phyloP scores from a whole-genome alignment of 345 rosid species.

The Citrus cavaleriei region DNA sequence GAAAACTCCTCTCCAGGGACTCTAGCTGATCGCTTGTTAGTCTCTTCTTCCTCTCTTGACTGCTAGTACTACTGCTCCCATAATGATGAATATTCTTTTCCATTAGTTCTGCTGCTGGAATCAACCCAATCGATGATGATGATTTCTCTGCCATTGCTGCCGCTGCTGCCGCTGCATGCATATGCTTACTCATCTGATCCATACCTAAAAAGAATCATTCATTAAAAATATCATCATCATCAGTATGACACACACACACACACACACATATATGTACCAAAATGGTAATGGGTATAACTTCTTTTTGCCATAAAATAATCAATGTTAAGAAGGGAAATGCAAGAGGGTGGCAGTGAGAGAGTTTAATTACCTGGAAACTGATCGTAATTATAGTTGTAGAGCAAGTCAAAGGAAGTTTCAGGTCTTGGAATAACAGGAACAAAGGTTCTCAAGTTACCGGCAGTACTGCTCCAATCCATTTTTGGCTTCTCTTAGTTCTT shows the following conservation, averaged over 20 bases:
- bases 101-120: slow-evolving; percentile 19
- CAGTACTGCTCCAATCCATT: slow-evolving; percentile 47
- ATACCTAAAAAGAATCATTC: slow-evolving; percentile 29
- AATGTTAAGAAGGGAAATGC: not conserved
- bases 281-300: not conserved
- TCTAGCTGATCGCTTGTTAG: slow-evolving; percentile 65
- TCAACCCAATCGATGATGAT: slow-evolving; percentile 24
- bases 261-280: not conserved
- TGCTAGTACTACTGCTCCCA: not conserved
- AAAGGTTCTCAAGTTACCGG: slow-evolving; percentile 35
- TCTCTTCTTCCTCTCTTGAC: slow-evolving; percentile 66
- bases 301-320: not conserved
- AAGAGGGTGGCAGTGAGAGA: not conserved
- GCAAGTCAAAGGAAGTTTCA: slow-evolving; percentile 53
- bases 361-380: slow-evolving; percentile 51
- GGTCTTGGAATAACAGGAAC: slow-evolving; percentile 40
- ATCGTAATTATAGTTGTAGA: slow-evolving; percentile 56
- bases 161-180: slow-evolving; percentile 7
- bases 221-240: not conserved
- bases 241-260: not conserved
- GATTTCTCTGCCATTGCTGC: slow-evolving; percentile 28
- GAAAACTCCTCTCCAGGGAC: slow-evolving; percentile 75
- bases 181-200: slow-evolving; percentile 38
- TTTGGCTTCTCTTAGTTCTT: not conserved
- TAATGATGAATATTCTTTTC: slow-evolving; percentile 36